Percentiles rank a stretch among this genome's conserved stretches.
phyloP scores from a whole-genome alignment of 2,329 filamentous ascomycete species.

The Penicillium paneum region DNA sequence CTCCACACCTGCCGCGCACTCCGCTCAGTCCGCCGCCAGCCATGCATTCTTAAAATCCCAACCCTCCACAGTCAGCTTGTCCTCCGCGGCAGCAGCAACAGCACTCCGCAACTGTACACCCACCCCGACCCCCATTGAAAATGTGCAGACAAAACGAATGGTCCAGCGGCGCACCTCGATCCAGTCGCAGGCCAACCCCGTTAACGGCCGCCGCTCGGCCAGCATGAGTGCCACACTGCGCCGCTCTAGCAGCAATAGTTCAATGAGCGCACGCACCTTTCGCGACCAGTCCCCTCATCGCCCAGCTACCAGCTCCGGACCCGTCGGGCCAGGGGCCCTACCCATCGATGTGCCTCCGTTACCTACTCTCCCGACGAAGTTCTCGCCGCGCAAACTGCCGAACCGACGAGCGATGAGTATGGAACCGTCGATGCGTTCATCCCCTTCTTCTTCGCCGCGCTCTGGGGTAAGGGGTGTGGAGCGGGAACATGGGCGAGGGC shows the following conservation, averaged over 20 bases:
- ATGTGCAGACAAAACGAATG: conserved; percentile 85
- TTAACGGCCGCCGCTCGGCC: conserved; percentile 41
- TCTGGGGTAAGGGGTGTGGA: conserved; percentile 41
- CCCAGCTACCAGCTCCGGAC: conserved; percentile 44
- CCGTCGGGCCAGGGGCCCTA: conserved; percentile 40
- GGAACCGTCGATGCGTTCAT: conserved; percentile 49
- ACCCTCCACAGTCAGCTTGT: conserved; percentile 64
- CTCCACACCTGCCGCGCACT: conserved; percentile 63
- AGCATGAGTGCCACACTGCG: conserved; percentile 50
- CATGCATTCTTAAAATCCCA: conserved; percentile 73
- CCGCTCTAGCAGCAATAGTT: conserved; percentile 67
- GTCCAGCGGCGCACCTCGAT: conserved; percentile 67
- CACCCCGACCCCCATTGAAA: conserved; percentile 73
- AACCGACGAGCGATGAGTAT: conserved; percentile 50
- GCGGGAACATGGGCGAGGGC: conserved; percentile 18
- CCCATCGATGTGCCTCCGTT: conserved; percentile 63
- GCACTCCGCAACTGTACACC: conserved; percentile 75
- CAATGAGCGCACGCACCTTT: conserved; percentile 88
- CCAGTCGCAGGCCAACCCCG: conserved; percentile 61
- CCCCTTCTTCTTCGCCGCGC: conserved; percentile 43
- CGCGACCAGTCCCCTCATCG: conserved; percentile 66
- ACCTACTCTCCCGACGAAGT: conserved; percentile 64
- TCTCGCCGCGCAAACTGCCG: conserved; percentile 29
- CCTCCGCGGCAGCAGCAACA: conserved; percentile 80
- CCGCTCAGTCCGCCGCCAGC: conserved; percentile 74